Percentiles rank a stretch among this genome's conserved stretches.
Conservation (phyloP, 2,329 filamentous ascomycete genomes). For the Ophiostoma populinum region DNA sequence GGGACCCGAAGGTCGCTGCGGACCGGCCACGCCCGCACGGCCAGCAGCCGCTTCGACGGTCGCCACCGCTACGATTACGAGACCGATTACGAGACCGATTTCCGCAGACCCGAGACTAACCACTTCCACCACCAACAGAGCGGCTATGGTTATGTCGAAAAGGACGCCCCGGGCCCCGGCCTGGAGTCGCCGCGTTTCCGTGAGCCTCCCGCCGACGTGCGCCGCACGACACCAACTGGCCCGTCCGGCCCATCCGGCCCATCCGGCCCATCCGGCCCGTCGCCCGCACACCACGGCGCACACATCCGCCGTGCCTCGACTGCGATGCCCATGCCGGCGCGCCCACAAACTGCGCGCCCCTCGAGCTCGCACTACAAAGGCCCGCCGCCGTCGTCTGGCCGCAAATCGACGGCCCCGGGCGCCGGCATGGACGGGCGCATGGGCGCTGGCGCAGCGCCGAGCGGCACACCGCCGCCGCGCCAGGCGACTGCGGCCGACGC, state of each 20-base stretch:
- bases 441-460: too few relatives aligned
- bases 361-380: constrained; percentile 22
- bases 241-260: too few relatives aligned
- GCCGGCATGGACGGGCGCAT: too few relatives aligned
- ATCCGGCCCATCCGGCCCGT: constrained; percentile 22
- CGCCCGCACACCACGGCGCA: constrained; percentile 10
- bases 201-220: constrained; percentile 15
- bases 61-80: constrained; percentile 14
- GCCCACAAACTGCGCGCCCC: constrained; percentile 35
- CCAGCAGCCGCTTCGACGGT: background rate
- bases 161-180: constrained; percentile 18
- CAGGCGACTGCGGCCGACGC: constrained; percentile 44
- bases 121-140: constrained; percentile 33
- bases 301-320: constrained; percentile 15
- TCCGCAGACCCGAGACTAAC: constrained; percentile 31
- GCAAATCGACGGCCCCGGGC: constrained; percentile 14
- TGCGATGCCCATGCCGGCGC: constrained; percentile 22
- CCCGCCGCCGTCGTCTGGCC: constrained; percentile 15
- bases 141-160: constrained; percentile 19
- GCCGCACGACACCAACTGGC: constrained; percentile 17
- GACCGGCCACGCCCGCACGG: too few relatives aligned
- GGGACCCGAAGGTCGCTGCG: too few relatives aligned
- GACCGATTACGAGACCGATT: constrained; percentile 18
- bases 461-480: constrained; percentile 18
- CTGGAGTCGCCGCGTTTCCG: constrained; percentile 25